Evolutionary conservation across 805 yeast species (phyloP).

Genomic region (Candida piceae): DNA sequence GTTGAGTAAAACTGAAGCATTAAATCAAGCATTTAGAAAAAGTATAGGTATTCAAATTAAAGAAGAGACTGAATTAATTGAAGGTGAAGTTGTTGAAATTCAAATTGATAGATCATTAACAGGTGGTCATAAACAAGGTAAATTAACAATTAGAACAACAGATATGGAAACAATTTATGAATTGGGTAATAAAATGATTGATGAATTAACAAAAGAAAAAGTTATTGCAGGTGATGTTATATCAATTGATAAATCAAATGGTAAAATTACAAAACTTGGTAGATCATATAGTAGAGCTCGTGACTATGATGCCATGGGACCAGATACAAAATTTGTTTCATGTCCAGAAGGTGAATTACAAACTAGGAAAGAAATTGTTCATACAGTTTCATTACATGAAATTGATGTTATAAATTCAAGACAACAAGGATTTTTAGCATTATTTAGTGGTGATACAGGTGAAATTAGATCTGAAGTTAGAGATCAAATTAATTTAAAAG

Average conservation of each 20-base stretch:
- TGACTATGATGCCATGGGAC: conserved; percentile 97
- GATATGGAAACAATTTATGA: conserved; percentile 84
- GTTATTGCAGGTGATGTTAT: conserved; percentile 95
- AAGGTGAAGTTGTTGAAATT: conserved; percentile 95
- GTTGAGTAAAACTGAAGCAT: conserved; percentile 91
- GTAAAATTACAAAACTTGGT: conserved; percentile 95
- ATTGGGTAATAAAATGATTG: conserved; percentile 52
- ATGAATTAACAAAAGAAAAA: conserved; percentile 86
- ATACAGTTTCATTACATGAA: conserved; percentile 94
- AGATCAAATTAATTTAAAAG: conserved; percentile 47
- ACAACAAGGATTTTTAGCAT: conserved; percentile 64
- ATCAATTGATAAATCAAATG: conserved; percentile 95
- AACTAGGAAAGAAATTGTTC: conserved; percentile 95
- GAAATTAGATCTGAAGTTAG: conserved; percentile 91
- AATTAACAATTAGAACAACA: conserved; percentile 81
- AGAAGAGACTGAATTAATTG: conserved; percentile 96
- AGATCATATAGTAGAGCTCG: conserved; percentile 98
- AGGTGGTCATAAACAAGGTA: conserved; percentile 85
- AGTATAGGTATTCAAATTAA: conserved; percentile 95
- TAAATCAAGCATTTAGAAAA: conserved; percentile 94
- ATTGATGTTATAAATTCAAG: conserved; percentile 94
- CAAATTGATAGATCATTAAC: conserved; percentile 89
- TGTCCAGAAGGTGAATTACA: conserved; percentile 98
- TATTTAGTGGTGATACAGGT: conserved; percentile 80
- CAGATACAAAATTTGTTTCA: conserved; percentile 83